phyloP scores from a whole-genome alignment of 345 rosid genomes.

The Clausena lansium region DNA sequence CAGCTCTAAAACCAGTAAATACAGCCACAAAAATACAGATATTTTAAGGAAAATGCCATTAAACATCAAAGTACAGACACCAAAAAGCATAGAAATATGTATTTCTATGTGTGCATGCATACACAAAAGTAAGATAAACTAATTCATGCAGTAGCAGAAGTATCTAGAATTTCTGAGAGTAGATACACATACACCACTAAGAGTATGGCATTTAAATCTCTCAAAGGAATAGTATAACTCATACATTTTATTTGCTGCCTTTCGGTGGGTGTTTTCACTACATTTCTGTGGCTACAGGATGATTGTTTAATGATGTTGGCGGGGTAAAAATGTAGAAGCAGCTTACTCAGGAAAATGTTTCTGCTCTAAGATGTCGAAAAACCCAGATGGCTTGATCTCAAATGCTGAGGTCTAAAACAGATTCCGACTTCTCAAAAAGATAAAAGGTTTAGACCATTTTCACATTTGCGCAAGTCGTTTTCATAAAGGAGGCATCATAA shows the following conservation, averaged over 20 bases:
- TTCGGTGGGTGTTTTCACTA: neutral
- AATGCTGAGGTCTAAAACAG: neutral
- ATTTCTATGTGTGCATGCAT: neutral
- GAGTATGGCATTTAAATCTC: neutral
- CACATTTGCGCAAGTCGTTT: neutral
- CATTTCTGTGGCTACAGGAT: neutral
- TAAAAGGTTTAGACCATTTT: neutral
- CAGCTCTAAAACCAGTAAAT: neutral
- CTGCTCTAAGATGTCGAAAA: neutral
- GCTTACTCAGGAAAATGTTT: neutral
- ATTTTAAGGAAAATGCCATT: neutral
- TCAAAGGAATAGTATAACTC: neutral
- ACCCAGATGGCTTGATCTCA: neutral
- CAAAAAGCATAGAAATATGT: neutral
- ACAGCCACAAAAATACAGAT: neutral
- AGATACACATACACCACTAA: neutral
- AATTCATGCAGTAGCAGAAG: neutral
- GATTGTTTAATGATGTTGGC: neutral
- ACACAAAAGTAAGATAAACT: neutral
- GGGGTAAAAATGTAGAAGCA: neutral
- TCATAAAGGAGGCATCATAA: neutral
- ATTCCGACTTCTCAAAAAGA: neutral
- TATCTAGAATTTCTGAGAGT: neutral
- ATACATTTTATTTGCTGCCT: neutral
- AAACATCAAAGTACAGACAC: neutral